Conservation (phyloP, 177 flowering plant genomes). For the Vitis hybrid region DNA sequence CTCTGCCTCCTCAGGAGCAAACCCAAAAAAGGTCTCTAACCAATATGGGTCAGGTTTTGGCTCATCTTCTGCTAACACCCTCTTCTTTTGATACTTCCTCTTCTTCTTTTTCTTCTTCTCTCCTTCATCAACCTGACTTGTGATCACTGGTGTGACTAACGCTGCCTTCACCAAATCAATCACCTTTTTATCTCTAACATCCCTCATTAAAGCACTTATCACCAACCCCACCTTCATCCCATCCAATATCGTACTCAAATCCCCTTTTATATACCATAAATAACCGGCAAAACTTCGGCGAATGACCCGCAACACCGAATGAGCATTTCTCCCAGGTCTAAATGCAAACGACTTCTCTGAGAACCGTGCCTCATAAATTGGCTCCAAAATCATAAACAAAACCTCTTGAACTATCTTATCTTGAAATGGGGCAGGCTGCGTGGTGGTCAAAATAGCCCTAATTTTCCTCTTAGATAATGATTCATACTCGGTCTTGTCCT, state of each 20-base stretch:
- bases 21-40: conserved; percentile 83
- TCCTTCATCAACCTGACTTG: conserved; percentile 44
- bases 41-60: conserved; percentile 99
- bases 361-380: conserved; percentile 80
- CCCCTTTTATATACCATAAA: conserved; percentile 90
- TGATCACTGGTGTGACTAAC: conserved; percentile 76
- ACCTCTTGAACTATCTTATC: conserved; percentile 95
- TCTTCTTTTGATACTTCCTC: conserved; percentile 94
- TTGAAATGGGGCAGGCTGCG: conserved; percentile 80
- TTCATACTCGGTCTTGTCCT: conserved; percentile 72
- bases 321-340: conserved; percentile 90
- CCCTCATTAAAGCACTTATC: conserved; percentile 78
- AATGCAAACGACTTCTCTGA: conserved; percentile 85
- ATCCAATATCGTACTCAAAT: conserved; percentile 83
- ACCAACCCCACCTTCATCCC: conserved; percentile 91
- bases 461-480: conserved; percentile 86
- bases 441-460: conserved; percentile 70
- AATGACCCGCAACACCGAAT: conserved; percentile 75
- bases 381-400: conserved; percentile 85
- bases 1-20: conserved; percentile 96
- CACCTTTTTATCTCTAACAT: conserved; percentile 85
- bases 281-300: conserved; percentile 88
- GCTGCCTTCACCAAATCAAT: conserved; percentile 83
- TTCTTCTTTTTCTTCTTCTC: conserved; percentile 63
- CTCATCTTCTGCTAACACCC: conserved; percentile 87